phyloP scores from a whole-genome alignment of 2,329 filamentous ascomycete genomes.

The Cladophialophora immunda region DNA sequence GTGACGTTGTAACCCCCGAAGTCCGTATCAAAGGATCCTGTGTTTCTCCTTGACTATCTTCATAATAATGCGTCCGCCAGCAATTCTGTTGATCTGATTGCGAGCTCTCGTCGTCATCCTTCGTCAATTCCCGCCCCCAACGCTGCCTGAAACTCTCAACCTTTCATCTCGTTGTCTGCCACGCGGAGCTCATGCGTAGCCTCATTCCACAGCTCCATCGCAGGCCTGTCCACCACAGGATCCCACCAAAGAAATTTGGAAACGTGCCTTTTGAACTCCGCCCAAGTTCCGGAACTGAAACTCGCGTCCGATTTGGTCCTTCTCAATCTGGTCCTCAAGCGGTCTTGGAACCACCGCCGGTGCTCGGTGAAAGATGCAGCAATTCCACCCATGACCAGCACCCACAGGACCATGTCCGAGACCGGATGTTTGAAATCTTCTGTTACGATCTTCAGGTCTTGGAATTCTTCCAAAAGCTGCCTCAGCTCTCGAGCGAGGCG shows the following conservation, averaged over 20 bases:
- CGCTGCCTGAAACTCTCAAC: not conserved
- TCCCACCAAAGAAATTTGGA: constrained; percentile 12
- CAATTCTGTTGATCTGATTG: not conserved
- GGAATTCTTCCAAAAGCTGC: not conserved
- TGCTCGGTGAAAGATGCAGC: constrained; percentile 7
- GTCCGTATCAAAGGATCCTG: too few species aligned
- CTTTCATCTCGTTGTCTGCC: not conserved
- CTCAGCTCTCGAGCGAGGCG: not conserved
- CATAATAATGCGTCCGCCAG: not conserved
- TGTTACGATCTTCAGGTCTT: not conserved
- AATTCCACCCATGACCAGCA: constrained; percentile 8
- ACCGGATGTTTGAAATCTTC: not conserved
- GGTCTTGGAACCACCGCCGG: constrained; percentile 5
- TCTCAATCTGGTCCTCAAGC: not conserved
- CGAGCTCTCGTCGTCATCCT: not conserved
- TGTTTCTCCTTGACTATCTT: not conserved
- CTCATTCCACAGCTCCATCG: constrained; percentile 10
- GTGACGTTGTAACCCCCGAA: not conserved
- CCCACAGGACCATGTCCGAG: constrained; percentile 6
- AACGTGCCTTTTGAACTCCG: not conserved
- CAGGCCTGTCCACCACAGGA: constrained; percentile 4
- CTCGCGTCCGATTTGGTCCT: not conserved
- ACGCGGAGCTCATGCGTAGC: not conserved
- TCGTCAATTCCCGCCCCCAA: not conserved
- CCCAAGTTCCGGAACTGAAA: not conserved